Base-by-base conservation (phyloP, 164 flowering plant genomes). In the Sextonia rubra region DNA sequence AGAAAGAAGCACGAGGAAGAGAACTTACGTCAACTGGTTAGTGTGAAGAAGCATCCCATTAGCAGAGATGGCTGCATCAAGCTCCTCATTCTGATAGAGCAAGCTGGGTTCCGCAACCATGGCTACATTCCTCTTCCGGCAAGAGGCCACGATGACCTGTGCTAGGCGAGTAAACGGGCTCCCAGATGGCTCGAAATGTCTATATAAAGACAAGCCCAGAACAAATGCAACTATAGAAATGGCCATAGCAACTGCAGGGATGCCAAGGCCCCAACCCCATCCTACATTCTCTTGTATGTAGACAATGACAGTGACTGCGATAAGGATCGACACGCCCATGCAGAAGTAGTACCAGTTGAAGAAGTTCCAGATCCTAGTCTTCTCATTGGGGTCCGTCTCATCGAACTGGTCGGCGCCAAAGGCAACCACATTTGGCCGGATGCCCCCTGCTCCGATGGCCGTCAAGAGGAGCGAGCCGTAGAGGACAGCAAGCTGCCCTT, bases 351-450 rank as follows among this genome's bases (percentile, higher is more conserved):
- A 92, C 97, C 97, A 90, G 29, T 92, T 92, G 85, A 92, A 90
- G 83, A 88, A 92, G 26, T 81, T 90, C 91, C 93, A 92, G 47
- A 89, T 88, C 75, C 70, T 76, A 12, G 82, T 84, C 72, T 79
- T 77, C 66, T 87, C 85, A 20, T 77, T 82, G 0, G 89, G 88
- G 71, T 90, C 89, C 25, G 80, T 69, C 56, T 88, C 92, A 55
- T 89, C 96, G 64, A 89, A 89, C 71, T 92, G 97, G 77, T 92
- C 94, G 11, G 97, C 97, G 64, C 96, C 97, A 61, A 90, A 92
- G 26, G 95, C 87, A 37, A 86, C 94, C 48, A 88, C 90, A 60
- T 94, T 91, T 37, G 98, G 97, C 30, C 97, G 87, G 79, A 89
- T 90, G 60, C 97, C 97, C 0, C 97, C 97, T 12, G 94, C 74